These are phyloP conservation scores for Suaeda aralocaspica DNA, from an alignment of 148 eudicot species.

Conservation along the genomic window DNA sequence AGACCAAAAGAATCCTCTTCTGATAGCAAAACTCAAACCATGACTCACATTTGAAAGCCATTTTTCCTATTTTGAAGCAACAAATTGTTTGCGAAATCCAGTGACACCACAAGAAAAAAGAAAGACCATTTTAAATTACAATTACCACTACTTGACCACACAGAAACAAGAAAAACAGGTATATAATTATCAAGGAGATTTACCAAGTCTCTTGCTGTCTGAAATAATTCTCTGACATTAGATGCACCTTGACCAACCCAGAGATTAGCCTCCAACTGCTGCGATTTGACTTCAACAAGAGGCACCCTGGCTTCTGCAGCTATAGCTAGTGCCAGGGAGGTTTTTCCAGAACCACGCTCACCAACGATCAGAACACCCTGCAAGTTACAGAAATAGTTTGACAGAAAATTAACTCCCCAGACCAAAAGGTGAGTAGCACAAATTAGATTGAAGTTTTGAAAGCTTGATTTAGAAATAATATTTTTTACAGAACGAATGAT, in stretches of 20 bases:
- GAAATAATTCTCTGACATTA: constrained; percentile 87
- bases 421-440: not conserved
- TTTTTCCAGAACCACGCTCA: constrained; percentile 92
- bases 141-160: constrained; percentile 4
- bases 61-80: not conserved
- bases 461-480: not conserved
- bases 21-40: not conserved
- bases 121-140: not conserved
- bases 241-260: constrained; percentile 98
- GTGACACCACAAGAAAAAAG: not conserved
- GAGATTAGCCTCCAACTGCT: constrained; percentile 82
- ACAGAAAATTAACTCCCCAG: constrained; percentile 4
- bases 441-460: not conserved
- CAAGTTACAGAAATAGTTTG: constrained; percentile 23
- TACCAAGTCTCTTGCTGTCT: constrained; percentile 94
- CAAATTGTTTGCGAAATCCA: not conserved
- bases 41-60: not conserved
- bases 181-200: constrained; percentile 24
- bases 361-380: constrained; percentile 97
- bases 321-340: constrained; percentile 82
- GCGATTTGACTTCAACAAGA: constrained; percentile 80
- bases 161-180: constrained; percentile 2
- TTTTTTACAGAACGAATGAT: not conserved
- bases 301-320: constrained; percentile 97
- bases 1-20: not conserved